These are phyloP conservation scores for Penicillium fimorum DNA, from an alignment of 495 filamentous ascomycete species.

Conservation along the genomic window DNA sequence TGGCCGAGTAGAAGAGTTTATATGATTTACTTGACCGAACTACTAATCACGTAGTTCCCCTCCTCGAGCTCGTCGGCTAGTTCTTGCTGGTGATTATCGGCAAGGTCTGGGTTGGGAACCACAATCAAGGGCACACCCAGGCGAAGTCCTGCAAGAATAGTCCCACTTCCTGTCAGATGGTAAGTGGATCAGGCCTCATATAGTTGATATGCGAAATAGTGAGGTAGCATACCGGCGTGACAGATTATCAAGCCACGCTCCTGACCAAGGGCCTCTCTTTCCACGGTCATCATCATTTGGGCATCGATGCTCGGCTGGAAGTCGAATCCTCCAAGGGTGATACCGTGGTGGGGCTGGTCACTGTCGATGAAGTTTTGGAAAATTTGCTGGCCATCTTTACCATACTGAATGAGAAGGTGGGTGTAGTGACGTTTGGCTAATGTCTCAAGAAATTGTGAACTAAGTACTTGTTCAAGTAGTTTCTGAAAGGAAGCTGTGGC, in stretches of 20 bases:
- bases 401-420: slow-evolving; percentile 73
- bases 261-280: slow-evolving; percentile 43
- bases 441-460: slow-evolving; percentile 55
- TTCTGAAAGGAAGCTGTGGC: slow-evolving; percentile 81
- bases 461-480: slow-evolving; percentile 66
- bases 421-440: slow-evolving; percentile 59
- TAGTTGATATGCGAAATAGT: not conserved
- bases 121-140: slow-evolving; percentile 69
- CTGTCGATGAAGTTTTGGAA: slow-evolving; percentile 38
- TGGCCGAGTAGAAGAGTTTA: not conserved
- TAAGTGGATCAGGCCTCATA: not conserved
- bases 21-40: slow-evolving; percentile 57
- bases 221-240: slow-evolving; percentile 68
- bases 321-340: slow-evolving; percentile 62
- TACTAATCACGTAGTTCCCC: slow-evolving; percentile 68
- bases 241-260: slow-evolving; percentile 65
- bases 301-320: slow-evolving; percentile 58
- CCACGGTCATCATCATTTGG: slow-evolving; percentile 55
- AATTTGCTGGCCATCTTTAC: slow-evolving; percentile 53
- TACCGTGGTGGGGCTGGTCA: slow-evolving; percentile 28
- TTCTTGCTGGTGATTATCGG: slow-evolving; percentile 91
- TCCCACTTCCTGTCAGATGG: slow-evolving; percentile 67
- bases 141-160: slow-evolving; percentile 79
- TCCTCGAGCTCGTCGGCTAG: slow-evolving; percentile 69
- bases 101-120: slow-evolving; percentile 77